Base-by-base conservation (phyloP, 805 yeast species). In the Zygoascus tannicola region DNA sequence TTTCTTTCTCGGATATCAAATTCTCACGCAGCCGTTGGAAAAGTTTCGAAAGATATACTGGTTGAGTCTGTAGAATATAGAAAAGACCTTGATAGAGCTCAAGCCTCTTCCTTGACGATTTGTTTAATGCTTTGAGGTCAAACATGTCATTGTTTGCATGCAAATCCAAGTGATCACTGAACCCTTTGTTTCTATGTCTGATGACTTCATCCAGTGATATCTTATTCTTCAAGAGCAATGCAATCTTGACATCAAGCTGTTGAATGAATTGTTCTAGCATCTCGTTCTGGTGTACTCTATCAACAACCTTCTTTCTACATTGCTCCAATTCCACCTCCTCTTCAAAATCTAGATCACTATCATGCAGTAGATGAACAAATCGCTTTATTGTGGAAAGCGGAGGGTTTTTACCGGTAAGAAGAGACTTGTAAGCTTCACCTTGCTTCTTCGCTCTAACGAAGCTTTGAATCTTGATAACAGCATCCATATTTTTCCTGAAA, bases 21-120 rank as follows among this genome's bases (percentile, higher is more conserved):
- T 49, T 45, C 5, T 42, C 48, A 54, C 52, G 8, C 54, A 66
- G 15, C 49, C 54, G 48, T 33, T 66, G 59, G 44, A 77, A 74
- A 30, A 85, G 60, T 12, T 76, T 64, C 1, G 78, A 69, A 56
- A 88, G 70, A 55, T 90, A 90, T 0, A 62, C 59, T 0, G 95
- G 84, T 54, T 85, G 85, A 0, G 94, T 83, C 59, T 92, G 97
- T 36, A 92, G 61, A 21, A 90, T 64, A 56, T 81, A 92, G 52
- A 92, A 80, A 41, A 90, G 57, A 19, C 84, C 81, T 53, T 81
- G 95, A 60, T 82, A 84, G 1, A 76, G 61, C 48, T 80, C 87
- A 41, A 79, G 67, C 47, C 85, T 69, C 26, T 63, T 56, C 22
- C 71, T 55, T 4, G 69, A 56, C 3, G 65, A 41, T 51, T 66